Conservation (phyloP, 345 rosid genomes). For the Turnera subulata region DNA sequence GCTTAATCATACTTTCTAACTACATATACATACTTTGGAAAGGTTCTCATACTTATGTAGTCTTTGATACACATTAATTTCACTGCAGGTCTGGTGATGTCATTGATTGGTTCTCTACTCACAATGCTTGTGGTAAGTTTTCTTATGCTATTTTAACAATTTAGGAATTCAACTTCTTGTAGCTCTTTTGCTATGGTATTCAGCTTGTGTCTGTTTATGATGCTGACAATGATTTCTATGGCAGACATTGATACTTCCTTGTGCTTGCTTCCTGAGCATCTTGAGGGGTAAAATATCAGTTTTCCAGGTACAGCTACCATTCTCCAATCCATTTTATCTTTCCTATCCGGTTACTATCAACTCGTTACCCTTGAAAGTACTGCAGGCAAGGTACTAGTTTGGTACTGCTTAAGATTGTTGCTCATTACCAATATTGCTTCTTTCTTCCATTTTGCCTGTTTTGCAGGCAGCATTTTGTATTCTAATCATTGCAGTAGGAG, state of each 20-base stretch:
- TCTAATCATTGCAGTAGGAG: constrained; percentile 61
- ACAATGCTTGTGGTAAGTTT: constrained; percentile 88
- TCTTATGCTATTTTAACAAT: neutral
- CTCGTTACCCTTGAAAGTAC: too few relatives aligned
- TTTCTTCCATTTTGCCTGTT: neutral
- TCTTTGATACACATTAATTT: constrained; percentile 2
- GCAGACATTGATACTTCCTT: constrained; percentile 93
- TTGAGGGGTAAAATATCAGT: constrained; percentile 46
- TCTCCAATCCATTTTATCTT: neutral
- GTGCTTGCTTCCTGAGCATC: constrained; percentile 87
- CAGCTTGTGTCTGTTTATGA: too few relatives aligned
- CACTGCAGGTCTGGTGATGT: constrained; percentile 69
- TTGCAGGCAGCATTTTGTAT: constrained; percentile 51
- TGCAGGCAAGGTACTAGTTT: too few relatives aligned
- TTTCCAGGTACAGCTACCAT: constrained; percentile 43
- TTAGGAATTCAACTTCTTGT: neutral
- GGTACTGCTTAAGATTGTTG: too few relatives aligned
- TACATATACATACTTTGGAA: too few relatives aligned
- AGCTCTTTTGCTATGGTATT: too few relatives aligned
- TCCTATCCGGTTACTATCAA: too few relatives aligned
- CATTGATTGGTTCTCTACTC: constrained; percentile 79
- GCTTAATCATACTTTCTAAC: too few relatives aligned
- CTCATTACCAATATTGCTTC: neutral
- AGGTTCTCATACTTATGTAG: too few relatives aligned
- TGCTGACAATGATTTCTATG: neutral